A percentile compares a stretch with the other conserved stretches of the same genome.
These are phyloP conservation scores for Helianthus tuberosus DNA, from an alignment of 129 eudicot species.

Conservation along the genomic window DNA sequence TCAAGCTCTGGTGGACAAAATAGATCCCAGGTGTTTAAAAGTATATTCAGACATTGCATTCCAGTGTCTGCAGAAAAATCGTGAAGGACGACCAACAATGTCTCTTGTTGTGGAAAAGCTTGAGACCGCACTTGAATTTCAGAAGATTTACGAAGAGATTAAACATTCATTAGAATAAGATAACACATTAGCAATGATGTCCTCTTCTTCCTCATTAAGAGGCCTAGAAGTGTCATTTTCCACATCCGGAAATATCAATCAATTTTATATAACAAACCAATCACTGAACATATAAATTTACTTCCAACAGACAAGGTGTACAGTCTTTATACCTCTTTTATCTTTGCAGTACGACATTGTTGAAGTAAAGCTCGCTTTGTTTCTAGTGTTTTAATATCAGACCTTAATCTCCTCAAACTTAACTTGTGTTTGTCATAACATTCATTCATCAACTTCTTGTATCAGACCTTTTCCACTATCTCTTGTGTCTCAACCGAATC, in stretches of 20 bases:
- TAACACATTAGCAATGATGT: not conserved
- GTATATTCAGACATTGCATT: slow-evolving; percentile 15
- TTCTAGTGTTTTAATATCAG: slow-evolving; percentile 11
- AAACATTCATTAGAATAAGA: not conserved
- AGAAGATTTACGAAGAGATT: not conserved
- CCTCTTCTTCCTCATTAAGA: no score
- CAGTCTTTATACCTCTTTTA: no score
- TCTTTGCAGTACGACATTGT: not conserved
- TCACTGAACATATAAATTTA: no score
- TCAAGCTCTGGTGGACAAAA: not conserved
- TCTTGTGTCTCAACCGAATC: slow-evolving; percentile 28
- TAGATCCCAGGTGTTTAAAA: slow-evolving; percentile 14
- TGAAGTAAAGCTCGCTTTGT: not conserved
- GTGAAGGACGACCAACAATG: slow-evolving; percentile 24
- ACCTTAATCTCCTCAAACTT: no score
- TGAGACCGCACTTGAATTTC: slow-evolving; percentile 9
- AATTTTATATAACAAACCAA: no score
- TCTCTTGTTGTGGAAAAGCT: slow-evolving; percentile 5
- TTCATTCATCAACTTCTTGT: no score
- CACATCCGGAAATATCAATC: no score
- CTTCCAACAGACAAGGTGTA: no score
- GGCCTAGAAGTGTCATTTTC: no score
- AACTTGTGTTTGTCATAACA: no score
- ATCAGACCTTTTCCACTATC: slow-evolving; percentile 26
- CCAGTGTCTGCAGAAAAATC: not conserved